phyloP scores from a whole-genome alignment of 192 early-diverging fungal genomes.

The Spizellomyces sp. region DNA sequence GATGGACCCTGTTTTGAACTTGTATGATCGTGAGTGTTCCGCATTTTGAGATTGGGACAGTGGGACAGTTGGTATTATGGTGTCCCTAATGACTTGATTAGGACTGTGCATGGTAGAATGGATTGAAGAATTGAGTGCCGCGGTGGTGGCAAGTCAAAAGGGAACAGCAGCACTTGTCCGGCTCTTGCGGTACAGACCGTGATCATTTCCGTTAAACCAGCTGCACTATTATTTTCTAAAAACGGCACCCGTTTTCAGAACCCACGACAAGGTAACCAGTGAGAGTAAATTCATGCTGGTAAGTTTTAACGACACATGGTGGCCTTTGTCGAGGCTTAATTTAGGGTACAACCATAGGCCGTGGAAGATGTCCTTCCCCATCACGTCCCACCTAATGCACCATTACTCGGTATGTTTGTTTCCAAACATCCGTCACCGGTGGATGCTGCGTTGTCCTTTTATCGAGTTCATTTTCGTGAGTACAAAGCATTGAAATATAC shows the following conservation, averaged over 20 bases:
- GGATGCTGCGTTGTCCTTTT: too few species aligned
- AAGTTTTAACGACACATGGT: neutral
- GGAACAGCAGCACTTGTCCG: slow-evolving; percentile 25
- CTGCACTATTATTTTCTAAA: too few species aligned
- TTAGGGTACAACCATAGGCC: neutral
- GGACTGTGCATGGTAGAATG: slow-evolving; percentile 18
- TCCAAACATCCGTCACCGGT: too few species aligned
- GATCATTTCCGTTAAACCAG: too few species aligned
- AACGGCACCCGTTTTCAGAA: too few species aligned
- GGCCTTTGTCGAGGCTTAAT: too few species aligned
- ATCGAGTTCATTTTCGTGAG: too few species aligned
- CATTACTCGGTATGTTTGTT: neutral
- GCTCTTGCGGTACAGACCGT: neutral
- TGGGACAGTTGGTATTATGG: too few species aligned
- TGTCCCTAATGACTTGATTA: neutral
- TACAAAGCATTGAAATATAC: too few species aligned
- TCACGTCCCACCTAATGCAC: neutral
- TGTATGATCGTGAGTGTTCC: slow-evolving; percentile 2
- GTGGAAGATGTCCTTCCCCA: neutral
- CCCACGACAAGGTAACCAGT: neutral
- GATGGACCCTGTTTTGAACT: neutral
- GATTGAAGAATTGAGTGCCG: slow-evolving; percentile 14
- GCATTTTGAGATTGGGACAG: neutral
- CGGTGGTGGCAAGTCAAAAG: slow-evolving; percentile 28
- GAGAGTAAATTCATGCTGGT: neutral